These are phyloP conservation scores for Limnanthes douglasii DNA, from an alignment of 345 rosid genomes.

Conservation along the genomic window DNA sequence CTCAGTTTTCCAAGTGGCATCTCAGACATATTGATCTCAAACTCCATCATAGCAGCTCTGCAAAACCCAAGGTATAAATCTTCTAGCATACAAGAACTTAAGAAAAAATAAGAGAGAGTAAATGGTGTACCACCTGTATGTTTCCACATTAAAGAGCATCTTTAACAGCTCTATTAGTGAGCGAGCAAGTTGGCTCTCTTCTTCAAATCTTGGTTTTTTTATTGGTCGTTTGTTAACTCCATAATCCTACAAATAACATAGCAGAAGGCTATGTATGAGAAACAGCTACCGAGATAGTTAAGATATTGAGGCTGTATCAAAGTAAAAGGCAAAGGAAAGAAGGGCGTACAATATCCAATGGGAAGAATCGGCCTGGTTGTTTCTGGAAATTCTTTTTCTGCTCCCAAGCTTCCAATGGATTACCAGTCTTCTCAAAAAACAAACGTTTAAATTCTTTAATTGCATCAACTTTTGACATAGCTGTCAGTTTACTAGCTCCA, in stretches of 20 bases:
- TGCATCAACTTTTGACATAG: constrained; percentile 71
- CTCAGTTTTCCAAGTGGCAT: constrained; percentile 99
- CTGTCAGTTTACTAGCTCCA: constrained; percentile 67
- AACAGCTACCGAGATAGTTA: not conserved
- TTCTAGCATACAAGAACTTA: constrained; percentile 5
- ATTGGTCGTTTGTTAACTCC: constrained; percentile 60
- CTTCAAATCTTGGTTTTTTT: constrained; percentile 22
- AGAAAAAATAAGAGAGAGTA: constrained; percentile 1
- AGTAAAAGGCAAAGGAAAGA: constrained; percentile 6
- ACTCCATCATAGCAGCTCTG: constrained; percentile 99
- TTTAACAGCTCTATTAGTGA: constrained; percentile 64
- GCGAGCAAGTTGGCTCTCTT: constrained; percentile 50
- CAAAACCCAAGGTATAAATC: constrained; percentile 12
- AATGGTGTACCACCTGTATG: constrained; percentile 41
- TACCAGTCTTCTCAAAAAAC: constrained; percentile 88
- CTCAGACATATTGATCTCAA: constrained; percentile 91
- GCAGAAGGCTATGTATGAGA: constrained; percentile 1
- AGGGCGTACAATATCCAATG: constrained; percentile 68
- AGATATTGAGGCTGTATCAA: not conserved
- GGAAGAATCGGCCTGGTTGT: constrained; percentile 80
- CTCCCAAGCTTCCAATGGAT: constrained; percentile 91
- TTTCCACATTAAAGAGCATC: constrained; percentile 87
- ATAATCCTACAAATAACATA: constrained; percentile 44
- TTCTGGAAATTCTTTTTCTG: constrained; percentile 56
- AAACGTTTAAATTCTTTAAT: constrained; percentile 44